Evolutionary conservation across 805 yeast genomes (phyloP).

Genomic region (Ogataea sp.): DNA sequence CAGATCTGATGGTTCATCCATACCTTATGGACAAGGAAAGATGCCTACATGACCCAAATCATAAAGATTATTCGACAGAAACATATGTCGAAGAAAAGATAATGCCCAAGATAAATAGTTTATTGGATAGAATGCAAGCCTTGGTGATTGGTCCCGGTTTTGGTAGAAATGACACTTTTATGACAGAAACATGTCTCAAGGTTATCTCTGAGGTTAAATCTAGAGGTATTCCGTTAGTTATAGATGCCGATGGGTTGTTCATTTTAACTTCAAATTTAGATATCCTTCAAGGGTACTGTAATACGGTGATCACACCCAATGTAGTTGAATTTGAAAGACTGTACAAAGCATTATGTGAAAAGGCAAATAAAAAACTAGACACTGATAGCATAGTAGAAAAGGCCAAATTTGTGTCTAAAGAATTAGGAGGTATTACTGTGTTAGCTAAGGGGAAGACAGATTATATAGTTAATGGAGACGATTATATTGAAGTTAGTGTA

Average conservation of each 20-base stretch:
- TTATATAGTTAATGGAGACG: constrained; percentile 44
- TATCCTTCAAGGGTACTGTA: constrained; percentile 42
- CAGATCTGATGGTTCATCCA: constrained; percentile 96
- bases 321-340: constrained; percentile 75
- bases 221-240: constrained; percentile 57
- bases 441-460: constrained; percentile 71
- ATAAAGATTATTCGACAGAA: neutral
- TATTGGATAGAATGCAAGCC: constrained; percentile 66
- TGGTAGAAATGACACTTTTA: constrained; percentile 70
- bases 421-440: constrained; percentile 51
- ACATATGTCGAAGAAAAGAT: constrained; percentile 33
- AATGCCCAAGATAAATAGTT: constrained; percentile 43
- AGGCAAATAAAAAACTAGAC: neutral
- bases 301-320: constrained; percentile 83
- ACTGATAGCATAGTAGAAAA: constrained; percentile 24
- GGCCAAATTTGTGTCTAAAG: constrained; percentile 41
- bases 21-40: too few species aligned
- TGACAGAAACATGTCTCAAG: constrained; percentile 52
- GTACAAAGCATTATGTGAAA: constrained; percentile 28
- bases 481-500: constrained; percentile 33
- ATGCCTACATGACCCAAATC: constrained; percentile 38
- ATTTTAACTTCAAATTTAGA: constrained; percentile 52
- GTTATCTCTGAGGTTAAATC: constrained; percentile 50
- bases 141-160: constrained; percentile 91
- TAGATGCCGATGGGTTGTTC: constrained; percentile 88